Evolutionary conservation across 2,329 filamentous ascomycete genomes (phyloP), one percentile per base, ranked within the genome.

Genomic region (Falciphora oryzae): DNA sequence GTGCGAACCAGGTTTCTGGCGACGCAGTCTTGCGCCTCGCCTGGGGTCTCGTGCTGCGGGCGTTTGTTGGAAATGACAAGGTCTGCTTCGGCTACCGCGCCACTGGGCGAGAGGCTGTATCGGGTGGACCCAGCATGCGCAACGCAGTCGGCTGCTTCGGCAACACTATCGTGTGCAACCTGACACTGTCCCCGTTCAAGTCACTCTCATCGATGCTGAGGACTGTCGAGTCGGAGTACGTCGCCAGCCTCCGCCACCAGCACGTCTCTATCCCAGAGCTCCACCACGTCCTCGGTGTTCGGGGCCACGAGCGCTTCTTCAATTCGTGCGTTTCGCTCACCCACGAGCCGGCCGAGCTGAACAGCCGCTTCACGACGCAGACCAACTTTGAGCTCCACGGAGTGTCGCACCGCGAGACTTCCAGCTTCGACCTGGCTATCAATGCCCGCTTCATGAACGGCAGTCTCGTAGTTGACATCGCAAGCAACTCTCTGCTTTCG

Each of bases 1-100:
- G 66, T 10, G 73, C 72, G 6, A 73, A 77, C 57, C 73, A 75
- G 11, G 75, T 84, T 3, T 79, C 79, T 0, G 72, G 81, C 0
- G 78, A 82, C 0, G 79, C 82, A 0, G 75, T 87, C 4, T 75
- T 88, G 4, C 80, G 83, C 29, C 78, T 85, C n/a, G 84, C 85
- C 0, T 89, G 85, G 85, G 83, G 79, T 0, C 74, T 89, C 27
- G 77, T 87, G 0, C 74, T 87, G 0, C 80, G 83, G 2, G 77
- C 79, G 1, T 87, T 85, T 67, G 79, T 83, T 3, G 83, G 83
- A 1, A 77, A 77, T 22, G 76, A 81, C 28, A 78, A 80, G 14
- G 80, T 87, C 10, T 79, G 81, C 53, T 88, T 88, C 67, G 86
- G 85, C 0, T 83, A 78, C 65, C 78, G 79, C 44, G 77, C 79